Conservation (phyloP, 805 yeast species). For the Pachysolen tannophilus region DNA sequence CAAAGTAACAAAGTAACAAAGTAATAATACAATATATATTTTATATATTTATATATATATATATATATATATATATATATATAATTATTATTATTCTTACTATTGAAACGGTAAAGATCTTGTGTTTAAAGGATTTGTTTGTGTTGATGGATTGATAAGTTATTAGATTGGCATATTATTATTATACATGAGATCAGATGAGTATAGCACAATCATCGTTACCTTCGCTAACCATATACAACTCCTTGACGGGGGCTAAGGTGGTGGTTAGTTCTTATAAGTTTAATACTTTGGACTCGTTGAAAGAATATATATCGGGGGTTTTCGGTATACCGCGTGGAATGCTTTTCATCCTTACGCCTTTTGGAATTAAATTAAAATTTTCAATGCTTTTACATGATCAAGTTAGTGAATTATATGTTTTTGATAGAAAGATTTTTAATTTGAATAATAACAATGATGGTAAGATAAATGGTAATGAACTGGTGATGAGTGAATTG, state of each 20-base stretch:
- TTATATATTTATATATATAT: no score
- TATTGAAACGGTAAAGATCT: no score
- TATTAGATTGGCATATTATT: no score
- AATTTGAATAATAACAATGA: slow-evolving; percentile 13
- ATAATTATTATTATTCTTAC: no score
- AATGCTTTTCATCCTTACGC: slow-evolving; percentile 45
- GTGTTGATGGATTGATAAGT: no score
- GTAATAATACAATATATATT: no score
- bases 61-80: no score
- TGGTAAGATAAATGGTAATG: background rate
- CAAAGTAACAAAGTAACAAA: no score
- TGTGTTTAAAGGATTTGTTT: no score
- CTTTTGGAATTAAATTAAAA: slow-evolving; percentile 58
- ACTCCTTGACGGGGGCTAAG: slow-evolving; percentile 37
- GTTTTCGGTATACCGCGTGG: slow-evolving; percentile 32
- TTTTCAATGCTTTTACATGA: slow-evolving; percentile 37
- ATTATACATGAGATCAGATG: no score
- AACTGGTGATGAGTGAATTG: slow-evolving; percentile 22
- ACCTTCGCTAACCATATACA: slow-evolving; percentile 21
- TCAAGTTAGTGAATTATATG: slow-evolving; percentile 48
- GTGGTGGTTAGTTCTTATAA: slow-evolving; percentile 27
- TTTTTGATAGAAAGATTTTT: slow-evolving; percentile 56
- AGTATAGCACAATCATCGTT: no score
- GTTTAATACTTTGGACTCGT: slow-evolving; percentile 32
- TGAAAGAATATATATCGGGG: slow-evolving; percentile 31